Evolutionary conservation across 306 rosid species (phyloP).

Genomic region (Trifolium pratense): DNA sequence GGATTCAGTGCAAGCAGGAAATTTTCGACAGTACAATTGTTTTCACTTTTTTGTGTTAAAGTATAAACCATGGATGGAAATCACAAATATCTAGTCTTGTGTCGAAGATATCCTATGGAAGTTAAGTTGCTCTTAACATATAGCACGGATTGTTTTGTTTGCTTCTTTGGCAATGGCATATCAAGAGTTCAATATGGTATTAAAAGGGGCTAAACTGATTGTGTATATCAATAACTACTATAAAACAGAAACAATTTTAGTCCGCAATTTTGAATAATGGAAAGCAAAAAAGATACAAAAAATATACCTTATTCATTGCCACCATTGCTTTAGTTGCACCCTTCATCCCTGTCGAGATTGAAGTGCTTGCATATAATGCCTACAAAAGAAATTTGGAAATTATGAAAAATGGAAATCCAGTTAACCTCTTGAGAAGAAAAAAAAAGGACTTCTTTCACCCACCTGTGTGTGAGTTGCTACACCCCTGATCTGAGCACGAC

Average conservation of each 20-base stretch:
- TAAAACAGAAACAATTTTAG: background rate
- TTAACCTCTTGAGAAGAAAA: background rate
- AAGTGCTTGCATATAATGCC: constrained; percentile 95
- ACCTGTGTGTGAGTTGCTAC: constrained; percentile 98
- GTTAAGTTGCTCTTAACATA: constrained; percentile 8
- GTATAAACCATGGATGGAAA: background rate
- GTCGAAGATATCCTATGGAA: constrained; percentile 6
- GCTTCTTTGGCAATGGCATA: constrained; percentile 10
- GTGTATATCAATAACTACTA: constrained; percentile 16
- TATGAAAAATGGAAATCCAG: constrained; percentile 28
- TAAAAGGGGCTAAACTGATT: background rate
- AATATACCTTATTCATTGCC: constrained; percentile 89
- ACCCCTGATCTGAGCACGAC: constrained; percentile 98
- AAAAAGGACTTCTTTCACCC: background rate
- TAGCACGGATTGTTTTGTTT: background rate
- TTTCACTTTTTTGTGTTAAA: background rate
- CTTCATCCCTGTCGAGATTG: constrained; percentile 96
- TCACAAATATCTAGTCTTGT: background rate
- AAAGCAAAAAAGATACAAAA: constrained; percentile 25
- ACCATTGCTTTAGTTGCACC: constrained; percentile 99
- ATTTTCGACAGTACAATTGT: constrained; percentile 9
- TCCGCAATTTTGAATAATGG: constrained; percentile 14
- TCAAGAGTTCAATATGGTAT: background rate
- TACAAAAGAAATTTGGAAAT: constrained; percentile 41
- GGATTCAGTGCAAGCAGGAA: constrained; percentile 1